phyloP scores from a whole-genome alignment of 768 basidiomycete genomes.

The Fomitopsis pulvina region DNA sequence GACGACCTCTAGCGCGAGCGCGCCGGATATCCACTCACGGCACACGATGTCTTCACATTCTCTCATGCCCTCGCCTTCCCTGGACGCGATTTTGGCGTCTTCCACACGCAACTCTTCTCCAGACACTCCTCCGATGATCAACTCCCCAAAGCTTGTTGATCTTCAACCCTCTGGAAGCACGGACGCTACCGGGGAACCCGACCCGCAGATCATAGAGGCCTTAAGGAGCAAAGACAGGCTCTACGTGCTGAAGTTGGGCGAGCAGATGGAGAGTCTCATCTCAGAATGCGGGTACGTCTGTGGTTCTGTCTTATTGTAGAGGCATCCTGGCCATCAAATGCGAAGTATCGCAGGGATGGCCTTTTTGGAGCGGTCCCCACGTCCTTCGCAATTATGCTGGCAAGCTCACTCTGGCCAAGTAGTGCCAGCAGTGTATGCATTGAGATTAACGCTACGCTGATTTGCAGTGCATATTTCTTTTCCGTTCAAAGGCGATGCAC shows the following conservation, averaged over 20 bases:
- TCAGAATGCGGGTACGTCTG: conserved; percentile 59
- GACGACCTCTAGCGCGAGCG: conserved; percentile 13
- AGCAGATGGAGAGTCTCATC: conserved; percentile 77
- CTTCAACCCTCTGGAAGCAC: not conserved
- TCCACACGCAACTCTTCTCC: conserved; percentile 7
- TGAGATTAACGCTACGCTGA: too few species aligned
- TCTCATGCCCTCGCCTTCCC: conserved; percentile 13
- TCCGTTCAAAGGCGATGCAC: too few species aligned
- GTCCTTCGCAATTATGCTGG: too few species aligned
- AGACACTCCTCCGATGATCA: conserved; percentile 4
- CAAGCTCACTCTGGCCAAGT: too few species aligned
- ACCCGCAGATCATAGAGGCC: conserved; percentile 79
- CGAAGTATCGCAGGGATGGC: too few species aligned
- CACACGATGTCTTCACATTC: conserved; percentile 11
- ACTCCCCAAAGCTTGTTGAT: conserved; percentile 9
- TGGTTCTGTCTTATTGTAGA: conserved; percentile 8
- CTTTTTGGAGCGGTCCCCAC: too few species aligned
- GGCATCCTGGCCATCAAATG: too few species aligned
- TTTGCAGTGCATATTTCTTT: too few species aligned
- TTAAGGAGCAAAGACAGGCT: conserved; percentile 84
- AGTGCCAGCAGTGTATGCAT: too few species aligned
- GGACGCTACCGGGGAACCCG: conserved; percentile 41
- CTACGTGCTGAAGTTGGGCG: conserved; percentile 84
- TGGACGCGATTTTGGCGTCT: conserved; percentile 9
- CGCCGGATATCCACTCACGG: conserved; percentile 12